Evolutionary conservation across 441 rosid species (phyloP), one percentile per base, ranked within the genome.

Genomic region (Gossypium laxum): DNA sequence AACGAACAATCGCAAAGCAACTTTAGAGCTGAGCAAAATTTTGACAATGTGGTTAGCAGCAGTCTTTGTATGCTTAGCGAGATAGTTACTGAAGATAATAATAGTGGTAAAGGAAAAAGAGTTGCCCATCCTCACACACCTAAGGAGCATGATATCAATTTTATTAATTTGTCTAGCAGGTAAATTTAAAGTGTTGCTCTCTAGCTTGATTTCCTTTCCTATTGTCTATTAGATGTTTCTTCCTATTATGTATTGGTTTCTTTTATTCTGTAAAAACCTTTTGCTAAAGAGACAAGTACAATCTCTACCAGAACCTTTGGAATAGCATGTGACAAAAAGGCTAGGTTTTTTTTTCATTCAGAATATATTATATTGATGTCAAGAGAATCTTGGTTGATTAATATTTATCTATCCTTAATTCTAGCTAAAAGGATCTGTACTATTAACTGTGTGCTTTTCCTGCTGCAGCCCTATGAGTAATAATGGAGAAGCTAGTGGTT

Each of bases 71-170:
- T 41, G 18, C 62, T 72, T 17, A 74, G 65, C 1, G 81, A 83
- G 26, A 76, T 89, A 73, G 81, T 88, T 64, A 80, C 88, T 72
- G 88, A 76, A 50, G 81, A 72, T 18, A 79, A 71, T 69, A 62
- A 26, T 55, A 69, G 14, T 21, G 62, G 79, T 74, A 88, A 89
- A 80, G 90, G 88, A 45, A 86, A 86, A 81, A 72, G 81, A 61
- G 77, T 80, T 60, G 72, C 52, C 64, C 77, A 78, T 65, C 66
- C 81, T 32, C 70, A 69, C 41, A 24, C 76, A 14, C 75, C 76
- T 38, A 76, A 66, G 65, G 78, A 77, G 73, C 82, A 47, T 75
- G 78, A 67, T 59, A 18, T 51, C 50, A 66, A 65, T 58, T 34
- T 45, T 19, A 41, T 50, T 48, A 51, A 75, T 71, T 28, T 64